Base-by-base conservation (phyloP, 805 yeast species). In the Zygoascus flipseniorum region DNA sequence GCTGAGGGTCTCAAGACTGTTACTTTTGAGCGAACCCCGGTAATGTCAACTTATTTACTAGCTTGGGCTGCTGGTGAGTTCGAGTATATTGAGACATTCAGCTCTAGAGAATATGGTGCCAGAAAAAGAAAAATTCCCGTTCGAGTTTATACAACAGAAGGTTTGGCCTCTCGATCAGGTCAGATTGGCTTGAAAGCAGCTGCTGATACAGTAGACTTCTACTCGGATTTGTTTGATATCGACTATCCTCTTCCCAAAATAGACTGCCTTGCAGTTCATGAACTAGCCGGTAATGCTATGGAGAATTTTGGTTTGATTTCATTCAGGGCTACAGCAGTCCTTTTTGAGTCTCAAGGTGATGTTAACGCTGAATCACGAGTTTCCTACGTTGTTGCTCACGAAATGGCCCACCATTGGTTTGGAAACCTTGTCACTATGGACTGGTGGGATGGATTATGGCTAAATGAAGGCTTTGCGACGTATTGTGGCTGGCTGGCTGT, bases 381-480 rank as follows among this genome's bases (percentile, higher is more conserved):
- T 31, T 83, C 89, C 5, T 86, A 86, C 63, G 95, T 87, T 35
- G 85, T 87, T 31, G 83, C 85, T 55, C 96, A 88, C 70, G 96
- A 87, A 69, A 73, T 87, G 54, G 95, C 95, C 10, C 96, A 87
- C 69, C 93, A 88, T 66, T 88, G 95, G 95, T 88, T 87, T 63
- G 95, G 96, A 53, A 84, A 88, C 68, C 76, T 85, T 61, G 92
- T 86, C 56, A 88, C 95, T 47, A 88, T 87, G 95, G 82, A 85
- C 62, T 88, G 95, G 93, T 87, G 96, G 96, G 88, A 87, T 62
- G 93, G 86, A 62, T 75, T 87, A 60, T 87, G 95, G 95, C 78
- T 87, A 56, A 87, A 87, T 65, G 95, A 87, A 70, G 93, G 95
- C 13, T 87, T 87, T 70, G 96, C 95, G 16, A 87, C 96, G 28